phyloP scores from a whole-genome alignment of 2,329 filamentous ascomycete genomes.

The Aspergillus transmontanensis region DNA sequence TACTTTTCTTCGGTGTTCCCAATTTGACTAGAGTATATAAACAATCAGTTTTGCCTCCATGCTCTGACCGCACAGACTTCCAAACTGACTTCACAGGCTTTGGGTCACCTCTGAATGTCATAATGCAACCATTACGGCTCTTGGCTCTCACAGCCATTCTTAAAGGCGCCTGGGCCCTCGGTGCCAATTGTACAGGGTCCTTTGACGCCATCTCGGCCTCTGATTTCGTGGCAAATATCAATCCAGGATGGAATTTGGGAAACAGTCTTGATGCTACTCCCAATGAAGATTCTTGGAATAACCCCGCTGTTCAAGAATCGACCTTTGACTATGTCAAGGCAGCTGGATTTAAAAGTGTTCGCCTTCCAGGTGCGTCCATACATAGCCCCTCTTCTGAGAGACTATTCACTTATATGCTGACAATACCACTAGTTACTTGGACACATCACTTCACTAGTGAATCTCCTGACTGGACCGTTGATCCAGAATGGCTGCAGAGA shows the following conservation, averaged over 20 bases:
- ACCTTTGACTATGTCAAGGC: conserved; percentile 57
- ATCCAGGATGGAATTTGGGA: conserved; percentile 63
- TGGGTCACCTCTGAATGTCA: background rate
- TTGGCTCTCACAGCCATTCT: conserved; percentile 15
- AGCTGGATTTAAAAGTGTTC: conserved; percentile 60
- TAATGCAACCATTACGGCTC: conserved; percentile 15
- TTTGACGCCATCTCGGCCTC: conserved; percentile 52
- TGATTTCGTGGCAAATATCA: conserved; percentile 52
- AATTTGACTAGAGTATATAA: background rate
- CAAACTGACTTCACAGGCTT: background rate
- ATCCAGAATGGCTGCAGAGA: conserved; percentile 58
- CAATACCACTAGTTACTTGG: conserved; percentile 53
- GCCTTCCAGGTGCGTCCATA: conserved; percentile 48
- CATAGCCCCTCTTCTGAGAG: background rate
- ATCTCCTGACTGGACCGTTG: conserved; percentile 57
- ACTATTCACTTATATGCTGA: conserved; percentile 7
- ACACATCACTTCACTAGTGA: conserved; percentile 56
- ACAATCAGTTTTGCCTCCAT: background rate
- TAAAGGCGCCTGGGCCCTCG: conserved; percentile 17
- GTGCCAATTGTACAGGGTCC: conserved; percentile 40
- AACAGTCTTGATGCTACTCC: conserved; percentile 62
- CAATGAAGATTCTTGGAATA: conserved; percentile 62
- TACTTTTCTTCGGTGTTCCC: background rate
- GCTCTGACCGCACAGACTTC: background rate
- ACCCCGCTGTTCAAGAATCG: conserved; percentile 51